A percentile compares a stretch with the other conserved stretches of the same genome.
phyloP scores from a whole-genome alignment of 2,329 filamentous ascomycete genomes.

The Penicillium thymicola region DNA sequence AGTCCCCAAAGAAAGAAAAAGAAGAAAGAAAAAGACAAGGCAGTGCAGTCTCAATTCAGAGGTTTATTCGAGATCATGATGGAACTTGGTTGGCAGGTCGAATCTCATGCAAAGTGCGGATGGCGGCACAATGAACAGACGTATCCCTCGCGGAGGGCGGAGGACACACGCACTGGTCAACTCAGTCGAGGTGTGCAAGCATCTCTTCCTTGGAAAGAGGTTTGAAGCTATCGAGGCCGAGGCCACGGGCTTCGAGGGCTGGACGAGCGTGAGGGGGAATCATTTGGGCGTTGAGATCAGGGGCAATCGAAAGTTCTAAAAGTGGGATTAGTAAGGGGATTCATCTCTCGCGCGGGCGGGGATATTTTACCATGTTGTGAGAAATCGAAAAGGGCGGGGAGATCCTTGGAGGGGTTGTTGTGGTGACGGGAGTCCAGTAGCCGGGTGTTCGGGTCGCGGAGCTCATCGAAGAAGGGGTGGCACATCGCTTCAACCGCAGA shows the following conservation, averaged over 20 bases:
- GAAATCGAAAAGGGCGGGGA: slow-evolving; percentile 90
- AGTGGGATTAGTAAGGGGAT: slow-evolving; percentile 8
- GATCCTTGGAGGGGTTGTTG: slow-evolving; percentile 72
- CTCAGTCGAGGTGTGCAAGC: slow-evolving; percentile 95
- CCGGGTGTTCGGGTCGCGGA: slow-evolving; percentile 85
- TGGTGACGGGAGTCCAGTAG: slow-evolving; percentile 92
- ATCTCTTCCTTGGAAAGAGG: slow-evolving; percentile 92
- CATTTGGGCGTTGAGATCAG: slow-evolving; percentile 80
- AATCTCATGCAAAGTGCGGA: slow-evolving; percentile 29
- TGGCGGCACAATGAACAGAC: slow-evolving; percentile 35
- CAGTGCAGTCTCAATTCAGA: slow-evolving; percentile 30
- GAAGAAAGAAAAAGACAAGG: slow-evolving; percentile 24
- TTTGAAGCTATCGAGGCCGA: slow-evolving; percentile 92
- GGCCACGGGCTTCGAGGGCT: slow-evolving; percentile 68
- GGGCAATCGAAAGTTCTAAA: slow-evolving; percentile 91
- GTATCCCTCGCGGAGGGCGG: slow-evolving; percentile 39
- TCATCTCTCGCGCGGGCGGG: neutral
- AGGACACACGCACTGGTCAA: slow-evolving; percentile 28
- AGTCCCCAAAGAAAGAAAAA: slow-evolving; percentile 4
- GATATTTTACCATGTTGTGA: slow-evolving; percentile 74
- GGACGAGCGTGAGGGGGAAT: slow-evolving; percentile 80
- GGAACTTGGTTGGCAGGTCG: slow-evolving; percentile 13
- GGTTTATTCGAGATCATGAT: slow-evolving; percentile 22
- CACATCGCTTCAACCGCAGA: slow-evolving; percentile 95
- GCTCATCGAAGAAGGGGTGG: slow-evolving; percentile 96